Percentiles rank a stretch among this genome's conserved stretches.
phyloP scores from a whole-genome alignment of 441 rosid genomes.

The Viola pubescens region DNA sequence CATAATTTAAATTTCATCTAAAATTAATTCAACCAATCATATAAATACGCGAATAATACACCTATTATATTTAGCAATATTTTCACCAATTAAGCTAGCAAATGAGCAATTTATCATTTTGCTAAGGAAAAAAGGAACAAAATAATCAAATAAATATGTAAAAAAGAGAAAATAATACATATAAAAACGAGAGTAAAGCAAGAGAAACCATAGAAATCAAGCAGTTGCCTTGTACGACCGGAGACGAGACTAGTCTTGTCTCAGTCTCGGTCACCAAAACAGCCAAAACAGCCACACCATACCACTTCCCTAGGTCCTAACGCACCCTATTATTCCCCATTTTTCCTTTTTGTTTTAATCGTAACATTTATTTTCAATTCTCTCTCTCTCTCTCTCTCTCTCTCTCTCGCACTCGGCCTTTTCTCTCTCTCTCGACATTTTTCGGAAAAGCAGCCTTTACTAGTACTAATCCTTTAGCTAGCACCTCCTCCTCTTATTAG shows the following conservation, averaged over 20 bases:
- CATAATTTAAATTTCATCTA: no score
- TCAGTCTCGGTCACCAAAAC: background rate
- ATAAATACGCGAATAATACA: no score
- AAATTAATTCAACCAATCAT: no score
- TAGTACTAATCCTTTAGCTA: background rate
- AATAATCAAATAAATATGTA: no score
- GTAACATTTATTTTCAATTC: background rate
- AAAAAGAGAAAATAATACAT: no score
- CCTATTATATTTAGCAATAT: no score
- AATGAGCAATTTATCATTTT: no score
- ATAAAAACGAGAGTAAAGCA: no score
- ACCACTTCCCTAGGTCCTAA: background rate
- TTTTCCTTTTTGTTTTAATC: background rate
- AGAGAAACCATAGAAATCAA: no score
- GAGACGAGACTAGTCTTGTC: background rate
- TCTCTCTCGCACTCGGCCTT: background rate
- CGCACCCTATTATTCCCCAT: conserved; percentile 4
- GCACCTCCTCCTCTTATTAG: background rate
- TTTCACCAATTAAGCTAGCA: no score
- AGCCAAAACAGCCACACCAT: background rate
- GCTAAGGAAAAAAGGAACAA: no score
- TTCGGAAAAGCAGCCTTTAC: background rate
- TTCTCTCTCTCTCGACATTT: background rate
- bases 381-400: background rate
- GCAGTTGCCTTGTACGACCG: conserved; percentile 9